Evolutionary conservation across 106 monocot genomes (phyloP), one percentile per base, ranked within the genome.

Genomic region (Alisma plantagoaquatica): DNA sequence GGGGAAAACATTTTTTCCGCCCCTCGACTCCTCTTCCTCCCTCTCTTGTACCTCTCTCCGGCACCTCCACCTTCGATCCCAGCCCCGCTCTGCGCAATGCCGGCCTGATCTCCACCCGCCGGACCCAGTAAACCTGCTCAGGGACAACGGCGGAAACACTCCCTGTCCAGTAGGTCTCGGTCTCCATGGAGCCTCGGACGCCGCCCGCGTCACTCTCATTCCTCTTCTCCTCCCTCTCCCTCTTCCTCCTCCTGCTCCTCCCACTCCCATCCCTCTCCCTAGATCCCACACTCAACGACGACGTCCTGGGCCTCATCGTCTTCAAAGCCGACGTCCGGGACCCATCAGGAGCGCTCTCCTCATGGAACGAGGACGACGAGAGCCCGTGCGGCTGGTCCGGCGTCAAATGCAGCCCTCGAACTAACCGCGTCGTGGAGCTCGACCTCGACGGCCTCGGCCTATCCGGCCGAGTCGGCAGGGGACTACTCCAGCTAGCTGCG

Each of bases 221-320:
- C n/a, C n/a, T n/a, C n/a, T n/a, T n/a, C n/a, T 4, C 52, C 32
- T 69, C 42, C 21, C 21, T 54, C 17, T 30, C 43, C 42, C 60
- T 19, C 46, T 57, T 64, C 24, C 30, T 67, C 31, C 33, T 75
- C 10, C 21, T 75, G 11, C 19, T 72, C 18, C 26, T 46, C 14
- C 49, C 62, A 2, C 14, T 43, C 31, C 23, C 51, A 3, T 14
- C 46, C 4, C 16, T 53, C 17, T 56, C 68, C 28, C 44, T 59
- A 17, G 69, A 57, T 10, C 60, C 65, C 14, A 35, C 61, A 27
- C 31, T 91, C 33, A 98, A 82, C 79, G 90, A 86, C 52, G 98
- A 98, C 54, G 65, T 90, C 16, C 98, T 98, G n/a, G 98, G 90
- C 30, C 75, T 98, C 25, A 79, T 98, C 57, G 90, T 90, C 53